phyloP scores from a whole-genome alignment of 1,284 basidiomycete genomes.

The Golubevia sp. region DNA sequence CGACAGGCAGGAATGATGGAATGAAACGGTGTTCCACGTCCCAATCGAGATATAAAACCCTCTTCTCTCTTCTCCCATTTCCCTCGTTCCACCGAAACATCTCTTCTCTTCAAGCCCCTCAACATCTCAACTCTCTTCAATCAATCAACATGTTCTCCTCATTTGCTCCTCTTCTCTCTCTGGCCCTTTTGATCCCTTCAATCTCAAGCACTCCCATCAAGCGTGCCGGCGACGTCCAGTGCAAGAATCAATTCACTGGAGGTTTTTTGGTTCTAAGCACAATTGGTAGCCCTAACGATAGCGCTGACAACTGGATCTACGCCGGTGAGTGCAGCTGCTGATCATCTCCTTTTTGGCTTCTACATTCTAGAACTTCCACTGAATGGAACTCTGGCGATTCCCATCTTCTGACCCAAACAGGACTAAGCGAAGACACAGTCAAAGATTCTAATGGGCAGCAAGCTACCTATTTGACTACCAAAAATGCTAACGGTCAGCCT shows the following conservation, averaged over 20 bases:
- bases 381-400: no score
- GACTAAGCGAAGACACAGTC: background rate
- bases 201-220: background rate
- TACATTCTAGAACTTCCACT: no score
- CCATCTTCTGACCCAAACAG: background rate
- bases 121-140: background rate
- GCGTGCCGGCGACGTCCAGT: background rate
- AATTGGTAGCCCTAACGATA: no score
- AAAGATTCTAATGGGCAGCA: background rate
- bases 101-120: background rate
- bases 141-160: no score
- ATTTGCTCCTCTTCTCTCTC: background rate
- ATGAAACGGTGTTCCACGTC: no score
- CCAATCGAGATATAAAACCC: no score
- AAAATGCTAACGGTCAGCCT: background rate
- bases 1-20: no score
- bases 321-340: no score
- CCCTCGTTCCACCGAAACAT: background rate
- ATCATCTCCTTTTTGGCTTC: no score
- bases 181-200: background rate
- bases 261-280: background rate
- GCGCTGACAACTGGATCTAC: no score
- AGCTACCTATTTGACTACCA: background rate
- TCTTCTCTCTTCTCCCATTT: background rate
- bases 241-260: background rate